A percentile compares a stretch with the other conserved stretches of the same genome.
Conservation (phyloP, 169 alveolate species). For the Plasmodium yoelii region DNA sequence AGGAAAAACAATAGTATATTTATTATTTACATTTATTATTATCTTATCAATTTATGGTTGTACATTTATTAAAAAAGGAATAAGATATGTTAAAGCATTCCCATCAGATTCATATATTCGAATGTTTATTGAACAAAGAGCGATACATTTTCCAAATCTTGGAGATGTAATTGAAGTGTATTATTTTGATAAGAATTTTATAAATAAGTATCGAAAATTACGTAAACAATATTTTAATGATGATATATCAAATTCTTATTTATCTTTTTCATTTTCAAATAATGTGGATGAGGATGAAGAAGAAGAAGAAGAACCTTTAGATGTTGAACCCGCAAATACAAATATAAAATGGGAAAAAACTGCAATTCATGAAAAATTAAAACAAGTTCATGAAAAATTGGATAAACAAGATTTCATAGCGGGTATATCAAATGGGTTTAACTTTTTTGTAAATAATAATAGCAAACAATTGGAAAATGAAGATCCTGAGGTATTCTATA, state of each 20-base stretch:
- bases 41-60: conserved; percentile 61
- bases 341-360: conserved; percentile 33
- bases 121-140: conserved; percentile 18
- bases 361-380: conserved; percentile 11
- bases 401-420: conserved; percentile 57
- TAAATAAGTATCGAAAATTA: conserved; percentile 28
- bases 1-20: conserved; percentile 39
- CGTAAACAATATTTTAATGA: not conserved
- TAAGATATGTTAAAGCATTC: conserved; percentile 60
- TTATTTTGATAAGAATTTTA: conserved; percentile 47
- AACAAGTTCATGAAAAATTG: conserved; percentile 5
- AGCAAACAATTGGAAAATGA: conserved; percentile 2
- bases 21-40: conserved; percentile 6
- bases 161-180: conserved; percentile 65
- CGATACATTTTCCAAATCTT: conserved; percentile 28
- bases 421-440: conserved; percentile 45
- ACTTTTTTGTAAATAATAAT: conserved; percentile 27
- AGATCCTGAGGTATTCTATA: conserved; percentile 10
- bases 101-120: conserved; percentile 68
- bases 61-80: conserved; percentile 69
- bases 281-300: conserved; percentile 20
- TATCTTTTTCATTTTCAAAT: conserved; percentile 24
- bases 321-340: conserved; percentile 24
- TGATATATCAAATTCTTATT: not conserved
- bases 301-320: conserved; percentile 31